Conservation (phyloP, 176 grass and related monocot genomes). For the Eleusine indica region DNA sequence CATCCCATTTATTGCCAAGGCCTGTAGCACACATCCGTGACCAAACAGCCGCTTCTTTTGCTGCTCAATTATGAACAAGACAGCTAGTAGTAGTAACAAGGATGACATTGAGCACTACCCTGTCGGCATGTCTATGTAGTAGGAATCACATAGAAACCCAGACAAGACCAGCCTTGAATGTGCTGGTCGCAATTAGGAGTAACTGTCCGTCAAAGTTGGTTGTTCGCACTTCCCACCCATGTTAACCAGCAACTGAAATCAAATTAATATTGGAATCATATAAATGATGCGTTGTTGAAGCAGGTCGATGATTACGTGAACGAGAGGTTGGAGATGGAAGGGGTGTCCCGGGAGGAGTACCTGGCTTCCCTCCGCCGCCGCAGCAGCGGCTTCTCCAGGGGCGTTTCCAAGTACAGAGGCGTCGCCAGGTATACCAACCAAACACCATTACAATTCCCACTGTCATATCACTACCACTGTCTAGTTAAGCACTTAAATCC, state of each 20-base stretch:
- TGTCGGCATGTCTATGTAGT: too few species aligned
- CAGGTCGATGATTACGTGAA: slow-evolving; percentile 68
- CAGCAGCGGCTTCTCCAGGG: slow-evolving; percentile 95
- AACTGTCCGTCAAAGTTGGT: slow-evolving; percentile 24
- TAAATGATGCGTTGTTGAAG: neutral
- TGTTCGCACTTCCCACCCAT: neutral
- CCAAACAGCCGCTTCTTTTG: neutral
- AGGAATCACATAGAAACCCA: neutral
- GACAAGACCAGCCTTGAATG: slow-evolving; percentile 1
- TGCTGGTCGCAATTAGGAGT: slow-evolving; percentile 1
- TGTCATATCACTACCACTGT: neutral
- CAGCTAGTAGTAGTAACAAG: neutral
- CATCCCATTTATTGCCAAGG: neutral
- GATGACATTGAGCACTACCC: neutral
- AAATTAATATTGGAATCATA: neutral
- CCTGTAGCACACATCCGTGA: neutral
- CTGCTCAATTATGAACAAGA: neutral
- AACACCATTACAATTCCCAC: neutral
- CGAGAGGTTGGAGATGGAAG: slow-evolving; percentile 75
- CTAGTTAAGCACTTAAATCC: neutral
- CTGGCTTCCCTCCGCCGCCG: slow-evolving; percentile 82
- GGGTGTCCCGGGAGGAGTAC: slow-evolving; percentile 72
- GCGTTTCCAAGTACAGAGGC: slow-evolving; percentile 94
- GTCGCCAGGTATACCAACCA: slow-evolving; percentile 80
- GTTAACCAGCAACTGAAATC: neutral